phyloP scores from a whole-genome alignment of 345 rosid species.

The Citrus maxima region DNA sequence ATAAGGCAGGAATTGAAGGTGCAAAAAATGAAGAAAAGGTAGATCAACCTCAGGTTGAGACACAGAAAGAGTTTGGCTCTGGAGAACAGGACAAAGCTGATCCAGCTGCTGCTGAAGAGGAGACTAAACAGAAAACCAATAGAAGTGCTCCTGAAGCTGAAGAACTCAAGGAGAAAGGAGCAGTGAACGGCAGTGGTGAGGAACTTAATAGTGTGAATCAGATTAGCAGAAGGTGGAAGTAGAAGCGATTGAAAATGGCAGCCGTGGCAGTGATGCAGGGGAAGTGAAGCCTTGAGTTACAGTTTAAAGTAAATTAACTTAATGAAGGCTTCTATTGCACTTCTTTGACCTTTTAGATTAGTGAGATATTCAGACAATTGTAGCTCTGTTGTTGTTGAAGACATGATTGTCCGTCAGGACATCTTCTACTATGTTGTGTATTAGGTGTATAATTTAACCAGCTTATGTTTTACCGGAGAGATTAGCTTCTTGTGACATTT shows the following conservation, averaged over 20 bases:
- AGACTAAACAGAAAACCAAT: constrained; percentile 6
- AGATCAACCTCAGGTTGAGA: constrained; percentile 23
- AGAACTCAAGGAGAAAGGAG: constrained; percentile 26
- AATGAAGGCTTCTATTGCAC: constrained; percentile 9
- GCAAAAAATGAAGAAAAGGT: constrained; percentile 22
- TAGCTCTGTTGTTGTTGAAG: constrained; percentile 24
- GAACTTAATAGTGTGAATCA: constrained; percentile 10
- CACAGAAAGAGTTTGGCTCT: constrained; percentile 15
- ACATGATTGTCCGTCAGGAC: constrained; percentile 29
- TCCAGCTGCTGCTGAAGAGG: constrained; percentile 6
- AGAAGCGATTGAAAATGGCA: constrained; percentile 37
- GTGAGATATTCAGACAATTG: constrained; percentile 14
- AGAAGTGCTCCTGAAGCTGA: constrained; percentile 19
- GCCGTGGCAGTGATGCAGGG: constrained; percentile 19
- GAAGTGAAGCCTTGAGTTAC: constrained; percentile 30
- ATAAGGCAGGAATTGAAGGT: constrained; percentile 11
- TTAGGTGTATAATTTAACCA: constrained; percentile 28
- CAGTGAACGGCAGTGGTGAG: constrained; percentile 16
- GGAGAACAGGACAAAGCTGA: constrained; percentile 20
- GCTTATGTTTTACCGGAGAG: constrained; percentile 15
- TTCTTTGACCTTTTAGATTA: constrained; percentile 17
- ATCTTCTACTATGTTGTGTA: constrained; percentile 13
- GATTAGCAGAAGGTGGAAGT: constrained; percentile 29
- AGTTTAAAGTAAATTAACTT: constrained; percentile 14
- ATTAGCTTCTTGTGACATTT: not conserved